phyloP scores from a whole-genome alignment of 2,329 filamentous ascomycete genomes.

The Colletotrichum sp. region DNA sequence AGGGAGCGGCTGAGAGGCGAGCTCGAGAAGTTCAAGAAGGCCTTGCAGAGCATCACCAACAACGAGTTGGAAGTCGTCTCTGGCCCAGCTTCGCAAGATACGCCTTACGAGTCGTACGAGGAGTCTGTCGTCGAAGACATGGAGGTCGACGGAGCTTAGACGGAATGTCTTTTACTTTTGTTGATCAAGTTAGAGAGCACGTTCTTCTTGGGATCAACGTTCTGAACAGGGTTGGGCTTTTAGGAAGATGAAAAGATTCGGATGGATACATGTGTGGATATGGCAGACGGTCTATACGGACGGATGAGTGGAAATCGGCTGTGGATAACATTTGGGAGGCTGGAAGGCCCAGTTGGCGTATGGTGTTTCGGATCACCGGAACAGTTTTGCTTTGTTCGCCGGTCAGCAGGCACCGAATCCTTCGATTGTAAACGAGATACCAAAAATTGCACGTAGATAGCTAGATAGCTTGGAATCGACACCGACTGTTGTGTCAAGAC shows the following conservation, averaged over 20 bases:
- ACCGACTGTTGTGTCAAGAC: background rate
- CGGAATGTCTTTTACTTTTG: background rate
- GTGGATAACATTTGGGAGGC: background rate
- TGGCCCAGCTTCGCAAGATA: background rate
- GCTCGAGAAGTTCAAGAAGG: constrained; percentile 50
- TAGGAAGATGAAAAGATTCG: background rate
- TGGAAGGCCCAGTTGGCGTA: background rate
- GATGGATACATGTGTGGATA: background rate
- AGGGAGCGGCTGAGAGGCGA: constrained; percentile 48
- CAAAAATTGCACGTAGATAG: background rate
- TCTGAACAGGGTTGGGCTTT: background rate
- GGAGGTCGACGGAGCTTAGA: constrained; percentile 7
- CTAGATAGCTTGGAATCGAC: constrained; percentile 2
- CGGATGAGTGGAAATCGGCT: background rate
- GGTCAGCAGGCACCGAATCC: background rate
- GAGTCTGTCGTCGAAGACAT: constrained; percentile 10
- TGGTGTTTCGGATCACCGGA: background rate
- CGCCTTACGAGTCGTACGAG: background rate
- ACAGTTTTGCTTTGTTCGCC: background rate
- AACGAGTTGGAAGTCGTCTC: constrained; percentile 42
- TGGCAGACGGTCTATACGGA: background rate
- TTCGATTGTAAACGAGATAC: background rate
- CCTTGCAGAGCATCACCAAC: constrained; percentile 52
- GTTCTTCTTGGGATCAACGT: background rate
- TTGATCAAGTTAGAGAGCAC: background rate